Percentiles rank a stretch among this genome's conserved stretches.
Evolutionary conservation across 768 basidiomycete genomes (phyloP).

Genomic region (Brasilioporus rufonigricans): DNA sequence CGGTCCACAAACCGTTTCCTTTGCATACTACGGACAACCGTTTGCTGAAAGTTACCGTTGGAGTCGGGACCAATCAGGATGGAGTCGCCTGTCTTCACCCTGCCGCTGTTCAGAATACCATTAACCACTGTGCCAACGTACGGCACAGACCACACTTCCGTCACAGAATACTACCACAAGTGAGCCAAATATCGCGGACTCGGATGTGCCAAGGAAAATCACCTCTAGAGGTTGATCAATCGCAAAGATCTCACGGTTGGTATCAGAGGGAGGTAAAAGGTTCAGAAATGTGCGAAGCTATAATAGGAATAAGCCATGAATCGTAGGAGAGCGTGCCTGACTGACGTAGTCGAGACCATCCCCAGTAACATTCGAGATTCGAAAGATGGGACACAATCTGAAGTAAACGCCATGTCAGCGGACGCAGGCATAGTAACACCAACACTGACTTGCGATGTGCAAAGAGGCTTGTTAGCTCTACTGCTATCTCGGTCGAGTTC

Average conservation of each 20-base stretch:
- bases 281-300: slow-evolving; percentile 90
- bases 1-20: slow-evolving; percentile 68
- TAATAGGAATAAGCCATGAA: slow-evolving; percentile 11
- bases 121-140: slow-evolving; percentile 85
- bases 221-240: slow-evolving; percentile 81
- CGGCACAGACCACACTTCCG: slow-evolving; percentile 85
- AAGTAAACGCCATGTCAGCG: slow-evolving; percentile 2
- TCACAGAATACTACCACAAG: slow-evolving; percentile 66
- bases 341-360: slow-evolving; percentile 77
- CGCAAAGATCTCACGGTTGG: slow-evolving; percentile 77
- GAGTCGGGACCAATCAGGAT: slow-evolving; percentile 90
- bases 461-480: slow-evolving; percentile 74
- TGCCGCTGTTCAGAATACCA: slow-evolving; percentile 77
- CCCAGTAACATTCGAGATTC: slow-evolving; percentile 94
- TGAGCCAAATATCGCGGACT: slow-evolving; percentile 5
- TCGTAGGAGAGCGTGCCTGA: background rate
- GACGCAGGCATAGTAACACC: background rate
- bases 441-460: slow-evolving; percentile 62
- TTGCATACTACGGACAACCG: slow-evolving; percentile 88
- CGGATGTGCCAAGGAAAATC: slow-evolving; percentile 3
- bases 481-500: slow-evolving; percentile 74
- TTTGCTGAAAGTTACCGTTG: slow-evolving; percentile 81
- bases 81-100: slow-evolving; percentile 73
- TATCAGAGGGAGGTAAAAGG: slow-evolving; percentile 83
- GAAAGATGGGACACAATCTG: slow-evolving; percentile 89